Conservation (phyloP, 352 stramenopile species). For the Globisporangium alternatum region DNA sequence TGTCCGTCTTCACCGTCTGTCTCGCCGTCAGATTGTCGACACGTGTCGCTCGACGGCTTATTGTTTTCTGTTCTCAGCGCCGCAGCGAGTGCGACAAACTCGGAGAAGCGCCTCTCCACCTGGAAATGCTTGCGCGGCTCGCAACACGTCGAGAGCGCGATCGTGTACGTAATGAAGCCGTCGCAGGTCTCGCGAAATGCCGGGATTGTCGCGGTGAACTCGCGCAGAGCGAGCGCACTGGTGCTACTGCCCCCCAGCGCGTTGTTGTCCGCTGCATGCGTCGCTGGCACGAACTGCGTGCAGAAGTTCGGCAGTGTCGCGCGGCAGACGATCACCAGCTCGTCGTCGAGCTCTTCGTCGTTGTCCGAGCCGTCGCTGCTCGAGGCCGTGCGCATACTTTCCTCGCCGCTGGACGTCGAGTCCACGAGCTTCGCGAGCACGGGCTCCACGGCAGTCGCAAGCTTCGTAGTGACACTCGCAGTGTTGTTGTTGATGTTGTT, state of each 20-base stretch:
- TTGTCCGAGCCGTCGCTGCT: slow-evolving; percentile 9
- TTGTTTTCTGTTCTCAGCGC: slow-evolving; percentile 27
- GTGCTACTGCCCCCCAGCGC: neutral
- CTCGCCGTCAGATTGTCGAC: slow-evolving; percentile 5
- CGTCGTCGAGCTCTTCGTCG: slow-evolving; percentile 36
- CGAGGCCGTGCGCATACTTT: neutral
- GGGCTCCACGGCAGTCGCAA: slow-evolving; percentile 2
- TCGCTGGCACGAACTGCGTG: slow-evolving; percentile 41
- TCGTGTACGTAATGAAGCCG: slow-evolving; percentile 63
- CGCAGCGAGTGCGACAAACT: slow-evolving; percentile 64
- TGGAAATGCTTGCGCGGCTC: slow-evolving; percentile 44
- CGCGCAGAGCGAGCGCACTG: slow-evolving; percentile 19
- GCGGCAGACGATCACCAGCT: slow-evolving; percentile 65
- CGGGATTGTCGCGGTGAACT: slow-evolving; percentile 55
- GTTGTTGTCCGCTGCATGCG: neutral
- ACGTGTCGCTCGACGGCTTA: neutral
- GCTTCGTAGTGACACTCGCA: neutral
- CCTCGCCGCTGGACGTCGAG: slow-evolving; percentile 7
- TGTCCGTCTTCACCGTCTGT: neutral
- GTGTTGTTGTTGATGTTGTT: neutral
- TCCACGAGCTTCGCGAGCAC: slow-evolving; percentile 15
- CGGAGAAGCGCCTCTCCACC: slow-evolving; percentile 70
- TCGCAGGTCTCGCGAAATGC: slow-evolving; percentile 62
- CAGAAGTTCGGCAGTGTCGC: slow-evolving; percentile 60
- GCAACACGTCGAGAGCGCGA: slow-evolving; percentile 38